These are phyloP conservation scores for Pseudocercospora crystallina DNA, from an alignment of 2,329 filamentous ascomycete genomes.

Conservation along the genomic window DNA sequence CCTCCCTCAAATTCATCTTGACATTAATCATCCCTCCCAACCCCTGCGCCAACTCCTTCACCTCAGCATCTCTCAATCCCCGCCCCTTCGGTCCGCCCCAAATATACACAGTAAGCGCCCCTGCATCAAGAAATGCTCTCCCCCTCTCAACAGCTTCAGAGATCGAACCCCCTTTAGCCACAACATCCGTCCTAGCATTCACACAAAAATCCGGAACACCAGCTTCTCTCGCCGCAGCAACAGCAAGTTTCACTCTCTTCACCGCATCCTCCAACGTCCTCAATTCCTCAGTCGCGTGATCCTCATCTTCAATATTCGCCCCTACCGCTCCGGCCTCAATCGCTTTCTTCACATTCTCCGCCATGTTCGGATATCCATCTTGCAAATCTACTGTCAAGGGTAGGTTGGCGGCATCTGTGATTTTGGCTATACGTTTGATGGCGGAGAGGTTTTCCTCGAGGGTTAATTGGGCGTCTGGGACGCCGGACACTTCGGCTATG, in stretches of 20 bases:
- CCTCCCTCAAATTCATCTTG: conserved; percentile 40
- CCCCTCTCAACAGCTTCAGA: conserved; percentile 55
- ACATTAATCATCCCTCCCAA: conserved; percentile 55
- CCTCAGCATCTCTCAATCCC: conserved; percentile 47
- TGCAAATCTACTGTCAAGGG: conserved; percentile 61
- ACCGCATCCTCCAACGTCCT: conserved; percentile 50
- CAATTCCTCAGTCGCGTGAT: conserved; percentile 38
- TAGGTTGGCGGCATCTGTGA: conserved; percentile 43
- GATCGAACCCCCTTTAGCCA: conserved; percentile 44
- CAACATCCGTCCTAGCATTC: conserved; percentile 59
- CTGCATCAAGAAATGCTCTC: conserved; percentile 57
- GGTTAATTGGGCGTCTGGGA: conserved; percentile 44
- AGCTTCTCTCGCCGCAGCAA: conserved; percentile 45
- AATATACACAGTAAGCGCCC: conserved; percentile 61
- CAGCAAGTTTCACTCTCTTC: conserved; percentile 45
- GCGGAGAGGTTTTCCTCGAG: conserved; percentile 53
- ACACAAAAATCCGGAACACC: conserved; percentile 58
- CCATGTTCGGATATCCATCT: conserved; percentile 58
- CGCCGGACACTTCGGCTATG: conserved; percentile 34
- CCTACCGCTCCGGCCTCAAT: conserved; percentile 57
- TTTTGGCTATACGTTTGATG: conserved; percentile 46
- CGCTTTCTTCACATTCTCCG: conserved; percentile 45
- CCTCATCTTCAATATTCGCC: conserved; percentile 60
- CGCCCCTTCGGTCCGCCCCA: conserved; percentile 54
- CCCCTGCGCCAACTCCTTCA: conserved; percentile 48